Conservation (phyloP, 2,329 filamentous ascomycete genomes). For the Fusarium heterosporum region DNA sequence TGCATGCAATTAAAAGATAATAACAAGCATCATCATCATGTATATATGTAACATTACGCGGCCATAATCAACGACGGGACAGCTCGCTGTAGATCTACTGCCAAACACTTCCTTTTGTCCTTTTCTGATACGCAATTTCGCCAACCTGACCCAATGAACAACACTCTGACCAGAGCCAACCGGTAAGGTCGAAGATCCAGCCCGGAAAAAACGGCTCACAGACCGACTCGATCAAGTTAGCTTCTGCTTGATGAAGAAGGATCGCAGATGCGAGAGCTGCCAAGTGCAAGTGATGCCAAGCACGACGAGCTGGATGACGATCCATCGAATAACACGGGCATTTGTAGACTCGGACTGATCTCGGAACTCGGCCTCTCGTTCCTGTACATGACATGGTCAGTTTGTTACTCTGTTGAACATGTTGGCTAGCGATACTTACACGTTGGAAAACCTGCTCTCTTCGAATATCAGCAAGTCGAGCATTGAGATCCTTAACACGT, state of each 20-base stretch:
- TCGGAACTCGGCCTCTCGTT: constrained; percentile 97
- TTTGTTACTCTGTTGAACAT: background rate
- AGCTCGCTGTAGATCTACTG: constrained; percentile 20
- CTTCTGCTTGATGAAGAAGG: constrained; percentile 99
- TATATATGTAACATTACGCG: constrained; percentile 43
- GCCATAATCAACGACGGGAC: constrained; percentile 14
- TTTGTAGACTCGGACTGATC: constrained; percentile 97
- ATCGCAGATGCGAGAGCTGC: constrained; percentile 94
- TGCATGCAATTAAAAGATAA: constrained; percentile 23
- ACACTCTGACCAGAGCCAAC: constrained; percentile 6
- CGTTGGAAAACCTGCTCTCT: constrained; percentile 97
- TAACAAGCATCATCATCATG: constrained; percentile 41
- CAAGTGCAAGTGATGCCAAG: constrained; percentile 91
- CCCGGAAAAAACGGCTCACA: constrained; percentile 7
- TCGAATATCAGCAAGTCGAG: constrained; percentile 85
- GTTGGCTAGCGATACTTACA: constrained; percentile 62
- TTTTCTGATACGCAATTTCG: constrained; percentile 15
- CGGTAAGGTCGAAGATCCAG: constrained; percentile 15
- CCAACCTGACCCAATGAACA: constrained; percentile 20
- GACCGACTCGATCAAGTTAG: constrained; percentile 74
- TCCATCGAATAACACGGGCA: constrained; percentile 91
- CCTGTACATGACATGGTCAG: constrained; percentile 62
- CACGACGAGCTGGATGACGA: constrained; percentile 86
- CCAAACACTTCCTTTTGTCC: constrained; percentile 22
- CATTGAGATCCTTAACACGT: constrained; percentile 90